Evolutionary conservation across 1,284 basidiomycete genomes (phyloP), one percentile per base, ranked within the genome.

Genomic region (Amylostereum areolatum): DNA sequence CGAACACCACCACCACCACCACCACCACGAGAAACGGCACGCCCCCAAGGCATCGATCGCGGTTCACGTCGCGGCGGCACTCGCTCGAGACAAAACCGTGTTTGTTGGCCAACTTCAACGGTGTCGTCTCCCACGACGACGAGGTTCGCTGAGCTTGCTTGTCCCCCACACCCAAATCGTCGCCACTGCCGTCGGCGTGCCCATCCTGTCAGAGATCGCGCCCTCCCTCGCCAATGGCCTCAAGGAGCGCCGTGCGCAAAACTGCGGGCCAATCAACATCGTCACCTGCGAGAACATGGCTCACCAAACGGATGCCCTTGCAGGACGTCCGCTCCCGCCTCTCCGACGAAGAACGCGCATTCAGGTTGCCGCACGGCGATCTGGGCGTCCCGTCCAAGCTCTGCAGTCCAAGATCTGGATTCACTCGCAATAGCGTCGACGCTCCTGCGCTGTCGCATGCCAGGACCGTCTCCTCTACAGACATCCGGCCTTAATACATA

Each of bases 311-410:
- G 56, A 57, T 1, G 52, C 55, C 37, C 62, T 72, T 42, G 57
- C 57, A n/a, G 57, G 65, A 62, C 51, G 59, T 71, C 46, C 53
- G 56, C 45, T 54, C 59, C n/a, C 54, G 65, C 39, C 60, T 65
- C 41, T 41, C 52, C 18, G 55, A 53, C 34, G 61, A 57, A 39
- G 63, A 65, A 47, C 59, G 60, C 27, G 47, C 48, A 2, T 66
- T 61, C 48, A 64, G 62, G 12, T 49, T 53, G 12, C 51, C 62
- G 29, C 54, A 64, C 45, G 53, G 68, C 43, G 62, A 70, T 39
- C 71, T 70, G 51, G 67, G 70, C n/a, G 66, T 70, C 57, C 71
- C 69, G 57, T 63, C 66, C 36, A 67, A 71, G 45, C 70, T 71
- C 57, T 65, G 70, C 50, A 71, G n/a, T n/a, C n/a, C n/a, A n/a